These are phyloP conservation scores for Corrigiola litoralis DNA, from an alignment of 179 eudicot genomes.

Conservation along the genomic window DNA sequence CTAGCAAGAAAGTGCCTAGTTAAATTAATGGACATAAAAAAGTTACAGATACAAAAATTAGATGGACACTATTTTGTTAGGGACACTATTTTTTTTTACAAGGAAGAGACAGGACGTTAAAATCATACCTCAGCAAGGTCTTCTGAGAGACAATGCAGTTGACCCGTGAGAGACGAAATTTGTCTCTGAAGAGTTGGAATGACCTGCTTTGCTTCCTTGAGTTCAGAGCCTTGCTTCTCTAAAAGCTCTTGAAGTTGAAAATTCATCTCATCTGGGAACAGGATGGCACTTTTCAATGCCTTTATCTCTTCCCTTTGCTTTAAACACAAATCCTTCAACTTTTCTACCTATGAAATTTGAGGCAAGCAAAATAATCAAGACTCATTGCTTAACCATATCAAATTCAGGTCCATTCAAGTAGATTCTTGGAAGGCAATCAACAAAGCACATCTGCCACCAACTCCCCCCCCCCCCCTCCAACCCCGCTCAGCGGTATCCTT, in stretches of 20 bases:
- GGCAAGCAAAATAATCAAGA: neutral
- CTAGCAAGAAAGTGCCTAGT: too few species aligned
- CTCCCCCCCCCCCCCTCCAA: too few species aligned
- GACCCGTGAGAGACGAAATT: slow-evolving; percentile 84
- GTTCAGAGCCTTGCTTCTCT: slow-evolving; percentile 67
- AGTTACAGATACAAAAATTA: too few species aligned
- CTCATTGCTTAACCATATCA: too few species aligned
- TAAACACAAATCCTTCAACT: slow-evolving; percentile 80
- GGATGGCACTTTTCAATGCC: slow-evolving; percentile 64
- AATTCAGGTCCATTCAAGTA: too few species aligned
- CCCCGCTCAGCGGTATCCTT: too few species aligned
- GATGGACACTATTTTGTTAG: too few species aligned
- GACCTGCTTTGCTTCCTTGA: slow-evolving; percentile 70
- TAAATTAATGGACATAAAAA: too few species aligned
- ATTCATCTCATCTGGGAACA: slow-evolving; percentile 73
- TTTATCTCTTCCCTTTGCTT: slow-evolving; percentile 95
- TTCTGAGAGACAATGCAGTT: slow-evolving; percentile 70
- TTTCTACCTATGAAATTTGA: slow-evolving; percentile 51
- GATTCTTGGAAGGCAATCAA: too few species aligned
- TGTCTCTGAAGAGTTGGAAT: slow-evolving; percentile 76
- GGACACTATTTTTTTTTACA: too few species aligned
- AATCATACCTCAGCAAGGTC: slow-evolving; percentile 74
- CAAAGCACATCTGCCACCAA: too few species aligned
- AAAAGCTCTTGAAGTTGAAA: slow-evolving; percentile 53
- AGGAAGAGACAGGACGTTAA: neutral